Evolutionary conservation across 148 eudicot species (phyloP).

Genomic region (Rhododendron ovatum): DNA sequence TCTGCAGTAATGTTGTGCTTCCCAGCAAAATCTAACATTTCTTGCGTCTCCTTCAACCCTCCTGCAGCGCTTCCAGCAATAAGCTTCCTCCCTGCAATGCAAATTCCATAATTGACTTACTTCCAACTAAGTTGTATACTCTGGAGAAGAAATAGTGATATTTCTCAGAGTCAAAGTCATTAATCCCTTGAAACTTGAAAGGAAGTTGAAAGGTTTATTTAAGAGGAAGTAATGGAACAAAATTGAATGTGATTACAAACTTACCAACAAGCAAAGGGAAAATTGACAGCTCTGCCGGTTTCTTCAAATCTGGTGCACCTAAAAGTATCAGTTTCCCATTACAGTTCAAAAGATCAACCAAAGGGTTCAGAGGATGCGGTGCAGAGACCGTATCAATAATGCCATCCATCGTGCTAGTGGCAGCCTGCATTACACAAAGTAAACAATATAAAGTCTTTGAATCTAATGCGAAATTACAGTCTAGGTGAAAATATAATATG

Average conservation of each 20-base stretch:
- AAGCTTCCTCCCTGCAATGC: conserved; percentile 11
- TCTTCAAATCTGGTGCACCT: neutral
- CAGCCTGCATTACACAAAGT: neutral
- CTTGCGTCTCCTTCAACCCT: conserved; percentile 17
- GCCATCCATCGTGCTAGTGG: conserved; percentile 6
- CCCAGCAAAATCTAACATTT: conserved; percentile 15
- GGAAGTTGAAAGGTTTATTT: neutral
- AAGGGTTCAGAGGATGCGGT: neutral
- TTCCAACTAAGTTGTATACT: neutral
- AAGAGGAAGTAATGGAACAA: neutral
- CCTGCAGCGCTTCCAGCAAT: conserved; percentile 1
- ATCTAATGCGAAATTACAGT: neutral
- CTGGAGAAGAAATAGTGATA: neutral
- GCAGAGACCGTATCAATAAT: conserved; percentile 12
- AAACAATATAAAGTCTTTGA: neutral
- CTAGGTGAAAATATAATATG: no score
- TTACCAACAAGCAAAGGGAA: conserved; percentile 14
- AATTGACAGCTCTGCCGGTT: conserved; percentile 4
- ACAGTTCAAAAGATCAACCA: conserved; percentile 3
- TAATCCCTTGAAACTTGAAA: neutral
- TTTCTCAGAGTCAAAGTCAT: neutral
- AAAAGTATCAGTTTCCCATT: conserved; percentile 8
- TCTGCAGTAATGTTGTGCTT: conserved; percentile 10
- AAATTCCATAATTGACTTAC: neutral
- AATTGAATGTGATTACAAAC: neutral